Evolutionary conservation across 139 green algal species (phyloP), one percentile per base, ranked within the genome.

Genomic region (Coelastrella sp.): DNA sequence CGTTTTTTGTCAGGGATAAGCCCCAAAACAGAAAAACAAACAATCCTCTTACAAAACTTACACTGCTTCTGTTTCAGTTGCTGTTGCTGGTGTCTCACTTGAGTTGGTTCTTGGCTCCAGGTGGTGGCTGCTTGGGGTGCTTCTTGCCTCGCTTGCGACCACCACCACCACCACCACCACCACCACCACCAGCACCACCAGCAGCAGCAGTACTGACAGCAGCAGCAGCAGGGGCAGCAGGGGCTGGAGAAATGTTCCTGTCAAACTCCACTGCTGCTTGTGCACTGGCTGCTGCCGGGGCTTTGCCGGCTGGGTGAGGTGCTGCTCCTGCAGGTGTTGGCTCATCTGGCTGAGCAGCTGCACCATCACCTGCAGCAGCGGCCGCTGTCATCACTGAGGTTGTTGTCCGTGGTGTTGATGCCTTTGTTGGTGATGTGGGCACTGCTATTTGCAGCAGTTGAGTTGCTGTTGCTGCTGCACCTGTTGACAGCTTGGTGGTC

Each of bases 91-190:
- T 78, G 22, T 58, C 81, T 75, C 56, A 86, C 81, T 86, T 86
- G 81, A 86, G 81, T 7, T 68, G n/a, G n/a, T 24, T 58, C 12
- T 86, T 86, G 59, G n/a, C 81, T 15, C 58, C 58, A 25, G 58
- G 81, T 74, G 59, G 58, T n/a, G 74, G 27, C 24, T 81, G 25
- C n/a, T 74, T 86, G 6, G 81, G 59, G 6, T 68, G n/a, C 60
- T 86, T 86, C n/a, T 57, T 74, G 20, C 81, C 81, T 17, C 81
- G 58, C 24, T 35, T 70, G 20, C 60, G 58, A 59, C 24, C 59
- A 86, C 81, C 81, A 86, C 80, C 59, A 58, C 59, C 80, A 59
- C 19, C 59, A 63, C 19, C 56, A 63, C 56, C 78, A 15, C 57
- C 58, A 49, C 20, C 58, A 65, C 8, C 78, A 65, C 20, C 78